These are phyloP conservation scores for Infundibulicybe gibba DNA, from an alignment of 768 basidiomycete species.

Conservation along the genomic window DNA sequence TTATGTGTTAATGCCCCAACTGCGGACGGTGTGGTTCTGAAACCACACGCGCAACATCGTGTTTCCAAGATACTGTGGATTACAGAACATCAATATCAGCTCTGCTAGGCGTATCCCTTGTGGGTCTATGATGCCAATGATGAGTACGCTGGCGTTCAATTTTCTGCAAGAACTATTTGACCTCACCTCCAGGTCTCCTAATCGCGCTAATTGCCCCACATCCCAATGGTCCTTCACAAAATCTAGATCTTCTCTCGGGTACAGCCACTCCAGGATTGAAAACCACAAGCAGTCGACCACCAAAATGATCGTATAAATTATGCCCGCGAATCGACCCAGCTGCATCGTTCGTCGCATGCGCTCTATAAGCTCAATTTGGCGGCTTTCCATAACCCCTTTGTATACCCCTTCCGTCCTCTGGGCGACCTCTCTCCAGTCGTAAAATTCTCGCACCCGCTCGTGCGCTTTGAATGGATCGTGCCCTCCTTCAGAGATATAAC, in stretches of 20 bases:
- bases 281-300: conserved; percentile 90
- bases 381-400: conserved; percentile 53
- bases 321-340: conserved; percentile 77
- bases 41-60: too few relatives aligned
- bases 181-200: too few relatives aligned
- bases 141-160: too few relatives aligned
- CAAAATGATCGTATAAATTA: conserved; percentile 85
- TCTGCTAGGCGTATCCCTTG: too few relatives aligned
- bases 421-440: conserved; percentile 82
- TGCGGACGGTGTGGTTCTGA: too few relatives aligned
- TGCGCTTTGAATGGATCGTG: conserved; percentile 81
- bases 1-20: too few relatives aligned
- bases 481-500: conserved; percentile 56
- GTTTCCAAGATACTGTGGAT: too few relatives aligned
- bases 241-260: conserved; percentile 76
- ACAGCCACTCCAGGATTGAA: conserved; percentile 77
- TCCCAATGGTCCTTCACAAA: conserved; percentile 70
- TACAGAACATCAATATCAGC: too few relatives aligned
- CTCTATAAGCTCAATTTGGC: conserved; percentile 70
- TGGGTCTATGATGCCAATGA: too few relatives aligned
- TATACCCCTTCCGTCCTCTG: conserved; percentile 85
- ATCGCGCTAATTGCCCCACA: neutral
- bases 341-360: conserved; percentile 76
- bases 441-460: conserved; percentile 74
- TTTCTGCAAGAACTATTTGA: too few relatives aligned